Conservation (phyloP, 208 protist species). For the Trypanosoma rangeli region DNA sequence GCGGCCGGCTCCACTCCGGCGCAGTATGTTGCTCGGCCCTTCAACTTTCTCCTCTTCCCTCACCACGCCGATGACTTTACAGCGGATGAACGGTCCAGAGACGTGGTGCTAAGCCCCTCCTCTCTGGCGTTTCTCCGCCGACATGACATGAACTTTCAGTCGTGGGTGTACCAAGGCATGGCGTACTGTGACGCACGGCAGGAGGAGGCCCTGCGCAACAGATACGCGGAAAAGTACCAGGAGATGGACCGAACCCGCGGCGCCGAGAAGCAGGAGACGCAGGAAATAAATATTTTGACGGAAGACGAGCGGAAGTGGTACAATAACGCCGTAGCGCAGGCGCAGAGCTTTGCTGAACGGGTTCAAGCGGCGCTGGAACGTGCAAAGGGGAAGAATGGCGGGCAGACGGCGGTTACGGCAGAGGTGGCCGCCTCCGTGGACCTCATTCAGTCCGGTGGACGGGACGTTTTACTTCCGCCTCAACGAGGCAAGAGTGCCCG, state of each 20-base stretch:
- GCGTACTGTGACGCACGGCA: conserved; percentile 39
- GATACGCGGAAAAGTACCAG: conserved; percentile 25
- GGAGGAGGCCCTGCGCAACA: conserved; percentile 37
- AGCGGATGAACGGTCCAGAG: conserved; percentile 25
- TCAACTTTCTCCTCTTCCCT: conserved; percentile 83
- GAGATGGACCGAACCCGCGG: conserved; percentile 2
- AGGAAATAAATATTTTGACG: conserved; percentile 30
- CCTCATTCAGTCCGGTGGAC: conserved; percentile 31
- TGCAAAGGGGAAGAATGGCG: conserved; percentile 13
- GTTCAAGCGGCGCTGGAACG: conserved; percentile 26
- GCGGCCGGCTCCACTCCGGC: conserved; percentile 12
- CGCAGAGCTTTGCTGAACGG: conserved; percentile 33
- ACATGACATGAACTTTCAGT: conserved; percentile 82
- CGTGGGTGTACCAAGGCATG: conserved; percentile 74
- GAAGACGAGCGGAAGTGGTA: conserved; percentile 58
- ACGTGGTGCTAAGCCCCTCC: conserved; percentile 62
- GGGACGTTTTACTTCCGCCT: conserved; percentile 41
- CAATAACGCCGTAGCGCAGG: conserved; percentile 26
- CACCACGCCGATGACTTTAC: conserved; percentile 45
- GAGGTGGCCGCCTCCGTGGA: conserved; percentile 24
- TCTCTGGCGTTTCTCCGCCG: conserved; percentile 65
- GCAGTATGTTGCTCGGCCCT: conserved; percentile 54
- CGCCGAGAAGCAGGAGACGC: conserved; percentile 3
- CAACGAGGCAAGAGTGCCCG: conserved; percentile 43
- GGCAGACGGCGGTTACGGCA: background rate